These are phyloP conservation scores for Candida namnaoensis DNA, from an alignment of 805 yeast species.

Conservation along the genomic window DNA sequence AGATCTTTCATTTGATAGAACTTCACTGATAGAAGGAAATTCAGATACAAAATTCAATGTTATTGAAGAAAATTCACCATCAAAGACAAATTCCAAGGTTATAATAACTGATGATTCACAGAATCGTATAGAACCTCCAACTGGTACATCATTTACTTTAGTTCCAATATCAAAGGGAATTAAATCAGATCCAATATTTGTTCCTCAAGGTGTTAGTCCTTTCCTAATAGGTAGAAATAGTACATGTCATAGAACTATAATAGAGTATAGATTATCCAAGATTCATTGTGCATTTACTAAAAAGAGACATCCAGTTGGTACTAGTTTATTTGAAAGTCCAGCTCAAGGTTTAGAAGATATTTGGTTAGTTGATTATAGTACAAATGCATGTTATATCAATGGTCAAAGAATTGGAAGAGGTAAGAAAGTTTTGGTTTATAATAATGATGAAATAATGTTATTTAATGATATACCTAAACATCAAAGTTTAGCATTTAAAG, in stretches of 20 bases:
- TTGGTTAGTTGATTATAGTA: constrained; percentile 74
- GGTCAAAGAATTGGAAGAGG: constrained; percentile 50
- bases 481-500: constrained; percentile 44
- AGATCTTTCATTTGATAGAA: constrained; percentile 12
- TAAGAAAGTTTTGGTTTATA: constrained; percentile 47
- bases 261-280: constrained; percentile 76
- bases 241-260: constrained; percentile 49
- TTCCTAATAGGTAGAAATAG: constrained; percentile 69
- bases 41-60: background rate
- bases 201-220: constrained; percentile 61
- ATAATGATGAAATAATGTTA: constrained; percentile 60
- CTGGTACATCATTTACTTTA: constrained; percentile 57
- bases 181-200: constrained; percentile 36
- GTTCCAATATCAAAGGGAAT: constrained; percentile 40
- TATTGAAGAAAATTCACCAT: constrained; percentile 1
- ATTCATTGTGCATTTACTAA: constrained; percentile 67
- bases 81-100: background rate
- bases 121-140: constrained; percentile 24
- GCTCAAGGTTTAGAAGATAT: constrained; percentile 67
- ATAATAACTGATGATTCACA: too few species aligned
- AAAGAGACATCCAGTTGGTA: constrained; percentile 52
- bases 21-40: constrained; percentile 10
- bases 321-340: constrained; percentile 56
- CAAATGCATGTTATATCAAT: constrained; percentile 74
- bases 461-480: constrained; percentile 50